Evolutionary conservation across 2,329 filamentous ascomycete genomes (phyloP), one percentile per base, ranked within the genome.

Genomic region (Penicillium sp.): DNA sequence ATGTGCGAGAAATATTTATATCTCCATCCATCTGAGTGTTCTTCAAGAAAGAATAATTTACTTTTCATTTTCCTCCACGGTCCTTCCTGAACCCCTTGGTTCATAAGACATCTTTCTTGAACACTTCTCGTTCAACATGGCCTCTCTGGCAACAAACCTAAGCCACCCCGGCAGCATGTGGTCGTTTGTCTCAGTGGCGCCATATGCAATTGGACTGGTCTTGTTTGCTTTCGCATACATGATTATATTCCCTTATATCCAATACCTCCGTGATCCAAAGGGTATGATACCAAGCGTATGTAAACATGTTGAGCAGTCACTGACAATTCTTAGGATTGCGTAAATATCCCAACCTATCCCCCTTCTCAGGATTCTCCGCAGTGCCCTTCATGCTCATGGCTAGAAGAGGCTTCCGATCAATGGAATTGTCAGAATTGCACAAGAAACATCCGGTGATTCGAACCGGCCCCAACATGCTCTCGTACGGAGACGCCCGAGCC

Each of bases 331-430:
- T 36, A 70, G 76, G 77, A 7, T 70, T 82, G 2, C 73, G 79
- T 7, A 74, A 71, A 60, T 81, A 77, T 42, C 76, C 77, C 6
- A 75, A 73, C 52, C 64, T 80, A 47, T 68, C 68, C 15, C 55
- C 66, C 4, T 68, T 79, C 12, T 74, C 78, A 0, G 78, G 76
- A 10, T 69, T 80, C 27, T 75, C 75, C 5, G 72, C 75, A 42
- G 56, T 82, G 2, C 72, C 76, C 1, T 81, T 78, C 60, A 78
- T 79, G 68, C 54, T 75, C 3, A 66, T 79, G 15, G 74, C 78
- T 1, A 71, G 72, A 13, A 63, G 67, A 9, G 76, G 73, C 0
- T 74, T 75, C 52, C 75, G 78, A 12, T 80, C 78, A 1, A 67
- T 65, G 10, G 66, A 73, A 20, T 67, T 80, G 9, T 52, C 64